Conservation (phyloP, 768 basidiomycete genomes). For the Paxillus ammoniavirescens region DNA sequence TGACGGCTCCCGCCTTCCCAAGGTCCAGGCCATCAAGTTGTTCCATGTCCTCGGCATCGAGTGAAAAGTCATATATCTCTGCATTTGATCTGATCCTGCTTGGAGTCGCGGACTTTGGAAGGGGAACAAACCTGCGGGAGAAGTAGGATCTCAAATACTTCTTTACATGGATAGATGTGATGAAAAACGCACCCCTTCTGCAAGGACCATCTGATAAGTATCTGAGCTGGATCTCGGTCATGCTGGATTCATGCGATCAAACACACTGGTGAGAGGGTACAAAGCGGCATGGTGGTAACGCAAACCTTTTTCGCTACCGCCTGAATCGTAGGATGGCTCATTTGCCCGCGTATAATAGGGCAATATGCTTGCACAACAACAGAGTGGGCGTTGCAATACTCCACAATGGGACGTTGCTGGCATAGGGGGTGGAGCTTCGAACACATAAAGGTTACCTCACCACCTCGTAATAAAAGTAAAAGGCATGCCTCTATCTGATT, state of each 20-base stretch:
- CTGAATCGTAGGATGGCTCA: slow-evolving; percentile 53
- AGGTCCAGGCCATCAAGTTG: slow-evolving; percentile 67
- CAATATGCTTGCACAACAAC: slow-evolving; percentile 76
- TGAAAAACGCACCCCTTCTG: slow-evolving; percentile 65
- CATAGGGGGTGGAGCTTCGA: slow-evolving; percentile 75
- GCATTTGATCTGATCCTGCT: slow-evolving; percentile 72
- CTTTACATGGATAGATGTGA: not conserved
- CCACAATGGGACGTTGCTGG: slow-evolving; percentile 76
- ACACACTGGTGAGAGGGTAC: slow-evolving; percentile 5
- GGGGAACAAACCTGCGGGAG: slow-evolving; percentile 61
- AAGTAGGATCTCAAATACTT: not conserved
- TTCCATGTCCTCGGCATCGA: slow-evolving; percentile 62
- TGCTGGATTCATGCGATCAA: slow-evolving; percentile 37
- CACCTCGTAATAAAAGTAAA: not conserved
- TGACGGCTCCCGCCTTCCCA: slow-evolving; percentile 69
- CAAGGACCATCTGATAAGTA: slow-evolving; percentile 88
- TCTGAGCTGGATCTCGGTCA: slow-evolving; percentile 66
- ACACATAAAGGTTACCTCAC: slow-evolving; percentile 7
- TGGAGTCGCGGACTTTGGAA: slow-evolving; percentile 78
- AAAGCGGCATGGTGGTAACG: not conserved
- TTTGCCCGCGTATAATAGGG: slow-evolving; percentile 62
- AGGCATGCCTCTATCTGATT: slow-evolving; percentile 76
- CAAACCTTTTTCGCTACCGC: slow-evolving; percentile 60
- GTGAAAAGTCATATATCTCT: slow-evolving; percentile 72
- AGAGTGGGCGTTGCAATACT: slow-evolving; percentile 60